A percentile compares a stretch with the other conserved stretches of the same genome.
phyloP scores from a whole-genome alignment of 1,284 basidiomycete genomes.

The Leccinum pallidistipes region DNA sequence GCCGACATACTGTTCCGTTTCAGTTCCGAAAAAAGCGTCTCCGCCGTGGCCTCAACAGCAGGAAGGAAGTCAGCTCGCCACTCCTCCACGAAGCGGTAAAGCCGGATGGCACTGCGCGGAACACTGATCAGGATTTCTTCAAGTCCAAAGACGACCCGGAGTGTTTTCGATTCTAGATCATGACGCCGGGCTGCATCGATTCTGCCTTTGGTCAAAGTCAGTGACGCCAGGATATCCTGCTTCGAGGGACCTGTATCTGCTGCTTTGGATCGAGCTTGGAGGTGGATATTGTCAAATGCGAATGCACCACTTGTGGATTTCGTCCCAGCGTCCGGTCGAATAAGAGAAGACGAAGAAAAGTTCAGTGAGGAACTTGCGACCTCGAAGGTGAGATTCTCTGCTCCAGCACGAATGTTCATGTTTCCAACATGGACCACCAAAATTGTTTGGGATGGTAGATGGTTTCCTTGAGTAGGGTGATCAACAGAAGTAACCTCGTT shows the following conservation, averaged over 20 bases:
- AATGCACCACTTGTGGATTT: conserved; percentile 50
- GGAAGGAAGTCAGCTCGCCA: conserved; percentile 80
- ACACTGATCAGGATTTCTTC: conserved; percentile 55
- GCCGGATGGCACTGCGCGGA: conserved; percentile 74
- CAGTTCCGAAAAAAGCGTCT: conserved; percentile 64
- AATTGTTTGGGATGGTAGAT: conserved; percentile 22
- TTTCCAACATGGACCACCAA: conserved; percentile 38
- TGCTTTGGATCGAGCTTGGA: conserved; percentile 56
- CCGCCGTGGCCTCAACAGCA: conserved; percentile 63
- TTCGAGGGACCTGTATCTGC: conserved; percentile 40
- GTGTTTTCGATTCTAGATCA: conserved; percentile 41
- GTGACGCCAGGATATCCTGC: conserved; percentile 59
- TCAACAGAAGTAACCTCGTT: neutral
- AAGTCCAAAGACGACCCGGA: conserved; percentile 46
- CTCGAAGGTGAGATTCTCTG: conserved; percentile 48
- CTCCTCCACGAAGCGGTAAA: conserved; percentile 75
- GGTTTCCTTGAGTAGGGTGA: conserved; percentile 1
- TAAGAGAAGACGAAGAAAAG: conserved; percentile 40
- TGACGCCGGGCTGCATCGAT: conserved; percentile 46
- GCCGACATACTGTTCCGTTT: conserved; percentile 36
- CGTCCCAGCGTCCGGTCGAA: conserved; percentile 36
- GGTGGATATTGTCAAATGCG: conserved; percentile 47
- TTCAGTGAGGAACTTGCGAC: conserved; percentile 44
- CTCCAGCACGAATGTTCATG: conserved; percentile 56
- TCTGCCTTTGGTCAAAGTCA: conserved; percentile 48